Base-by-base conservation (phyloP, 1,284 basidiomycete species). In the Phlebopus sp. region DNA sequence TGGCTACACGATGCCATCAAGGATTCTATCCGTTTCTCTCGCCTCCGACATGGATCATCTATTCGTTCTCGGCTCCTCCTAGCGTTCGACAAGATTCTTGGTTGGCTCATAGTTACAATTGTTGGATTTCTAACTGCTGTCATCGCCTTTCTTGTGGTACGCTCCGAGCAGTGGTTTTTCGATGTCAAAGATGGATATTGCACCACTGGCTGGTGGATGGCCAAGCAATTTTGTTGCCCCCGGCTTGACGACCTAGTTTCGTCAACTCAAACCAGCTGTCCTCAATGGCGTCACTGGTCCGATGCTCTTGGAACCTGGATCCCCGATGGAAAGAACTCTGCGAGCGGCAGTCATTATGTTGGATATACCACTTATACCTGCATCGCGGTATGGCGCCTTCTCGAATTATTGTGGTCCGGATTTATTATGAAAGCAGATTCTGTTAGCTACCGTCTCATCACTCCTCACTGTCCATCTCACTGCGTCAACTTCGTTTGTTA, bases 1-100 rank as follows among this genome's bases (percentile, higher is more conserved):
- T 95, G 92, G 92, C 74, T 96, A 42, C 92, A 96, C 61, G 92
- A 96, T 69, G 81, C 89, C 30, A 93, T 95, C 73, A 93, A 95
- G 66, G 91, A 94, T 59, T 90, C 90, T 0, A 79, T 81, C 1
- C 85, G 92, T 18, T 84, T 89, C 50, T 79, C 84, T 23, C 78
- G 81, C 37, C 71, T 95, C 15, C 74, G 83, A 44, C 79, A 72
- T 40, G 77, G 81, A 44, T 83, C 78, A 53, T 91, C 90, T 0
- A 18, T 87, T 23, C 81, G 91, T 14, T 90, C 93, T 1, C 76
- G 76, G 37, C 54, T 90, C 30, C 71, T 76, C n/a, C 82, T 91
- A 42, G 70, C 75, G 5, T 75, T 88, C 61, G 96, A 99, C 71
- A 84, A 89, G 50, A 81, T 82, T 55, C 77, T 94, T 50, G 92